Evolutionary conservation across 345 rosid species (phyloP), one percentile per base, ranked within the genome.

Genomic region (Aquilaria yunnanensis): DNA sequence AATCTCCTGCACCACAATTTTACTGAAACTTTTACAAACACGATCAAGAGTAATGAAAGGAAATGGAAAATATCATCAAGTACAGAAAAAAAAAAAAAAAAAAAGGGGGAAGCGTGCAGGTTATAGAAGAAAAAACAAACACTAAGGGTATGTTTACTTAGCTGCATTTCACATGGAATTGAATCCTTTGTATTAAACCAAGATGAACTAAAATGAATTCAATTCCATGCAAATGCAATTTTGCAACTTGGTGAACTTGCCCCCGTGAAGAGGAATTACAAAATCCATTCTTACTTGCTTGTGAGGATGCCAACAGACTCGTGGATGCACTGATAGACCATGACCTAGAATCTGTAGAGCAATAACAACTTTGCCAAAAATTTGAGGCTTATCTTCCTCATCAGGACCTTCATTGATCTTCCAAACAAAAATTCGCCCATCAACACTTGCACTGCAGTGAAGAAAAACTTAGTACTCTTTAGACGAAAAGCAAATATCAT

Each of bases 291-390:
- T 52, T 75, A 85, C 90, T 74, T 85, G 90, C 69, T 85, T 85
- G 78, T 82, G 78, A 58, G 83, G 82, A 75, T 85, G 90, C 90
- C 90, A 85, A 54, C 85, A 85, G 13, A 85, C 76, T 57, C 83
- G 80, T 14, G 90, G 88, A 62, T 80, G 81, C 47, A 70, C 59
- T 2, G 74, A 46, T 63, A 75, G 82, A 51, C 70, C 81, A 37
- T 75, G 83, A 64, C 73, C 72, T 6, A 72, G 41, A 13, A 85
- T 74, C 60, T 80, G 85, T 71, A 85, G 55, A 29, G 90, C 81
- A 63, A 80, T 61, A 45, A 80, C 72, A 63, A 72, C 64, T 66
- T 72, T 80, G 54, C 77, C 87, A 10, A 72, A 59, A 56, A 82
- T 85, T 80, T 85, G 87, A 67, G 90, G 73, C 73, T 85, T 85